phyloP scores from a whole-genome alignment of 2,329 filamentous ascomycete genomes.

The Acephala macrosclerotiorum region DNA sequence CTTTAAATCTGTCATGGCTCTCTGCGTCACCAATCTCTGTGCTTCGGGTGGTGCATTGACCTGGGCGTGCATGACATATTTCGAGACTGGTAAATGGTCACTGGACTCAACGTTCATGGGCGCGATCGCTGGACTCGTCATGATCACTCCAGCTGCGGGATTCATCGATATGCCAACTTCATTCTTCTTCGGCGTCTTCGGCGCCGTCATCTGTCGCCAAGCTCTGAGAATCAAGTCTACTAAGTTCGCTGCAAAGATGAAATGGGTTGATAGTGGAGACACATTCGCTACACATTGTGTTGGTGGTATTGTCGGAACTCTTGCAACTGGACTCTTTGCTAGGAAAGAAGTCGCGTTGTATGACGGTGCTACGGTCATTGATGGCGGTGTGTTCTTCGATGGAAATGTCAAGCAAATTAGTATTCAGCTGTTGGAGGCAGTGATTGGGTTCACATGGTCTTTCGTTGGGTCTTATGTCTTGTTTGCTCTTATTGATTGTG shows the following conservation, averaged over 20 bases:
- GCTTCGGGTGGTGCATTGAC: conserved; percentile 59
- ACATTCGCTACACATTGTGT: conserved; percentile 63
- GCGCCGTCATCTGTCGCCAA: conserved; percentile 62
- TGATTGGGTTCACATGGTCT: conserved; percentile 58
- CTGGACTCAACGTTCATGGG: conserved; percentile 93
- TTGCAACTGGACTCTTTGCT: conserved; percentile 59
- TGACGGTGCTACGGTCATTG: conserved; percentile 55
- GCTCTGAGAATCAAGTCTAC: conserved; percentile 61
- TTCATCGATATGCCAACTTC: conserved; percentile 75
- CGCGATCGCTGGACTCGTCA: conserved; percentile 85
- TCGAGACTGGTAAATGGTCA: conserved; percentile 92
- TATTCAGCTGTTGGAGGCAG: conserved; percentile 57
- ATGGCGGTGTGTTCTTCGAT: conserved; percentile 60
- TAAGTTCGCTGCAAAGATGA: conserved; percentile 51
- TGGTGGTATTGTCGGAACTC: conserved; percentile 57
- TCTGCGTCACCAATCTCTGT: conserved; percentile 86
- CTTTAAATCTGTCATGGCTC: conserved; percentile 88
- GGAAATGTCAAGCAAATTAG: conserved; percentile 57
- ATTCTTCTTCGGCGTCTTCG: conserved; percentile 64
- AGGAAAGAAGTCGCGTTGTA: conserved; percentile 57
- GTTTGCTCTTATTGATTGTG: conserved; percentile 58
- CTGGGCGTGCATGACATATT: conserved; percentile 59
- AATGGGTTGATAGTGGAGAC: conserved; percentile 63
- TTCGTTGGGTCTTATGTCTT: conserved; percentile 57
- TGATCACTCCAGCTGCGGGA: conserved; percentile 87